These are phyloP conservation scores for Cryomyces minteri DNA, from an alignment of 495 filamentous ascomycete genomes.

Conservation along the genomic window DNA sequence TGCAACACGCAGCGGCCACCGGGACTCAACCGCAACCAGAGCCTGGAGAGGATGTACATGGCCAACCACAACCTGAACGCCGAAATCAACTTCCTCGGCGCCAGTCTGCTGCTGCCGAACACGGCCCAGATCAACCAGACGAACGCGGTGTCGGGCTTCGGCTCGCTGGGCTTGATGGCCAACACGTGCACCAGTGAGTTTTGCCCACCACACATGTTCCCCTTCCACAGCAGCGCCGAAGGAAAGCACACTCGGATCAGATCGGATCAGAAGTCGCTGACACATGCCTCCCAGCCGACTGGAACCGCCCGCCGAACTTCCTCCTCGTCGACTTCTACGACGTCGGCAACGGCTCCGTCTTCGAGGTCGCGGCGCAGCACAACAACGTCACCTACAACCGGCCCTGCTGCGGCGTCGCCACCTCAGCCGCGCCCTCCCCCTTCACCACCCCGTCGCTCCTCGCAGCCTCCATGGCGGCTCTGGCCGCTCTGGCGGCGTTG, in stretches of 20 bases:
- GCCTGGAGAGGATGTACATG: slow-evolving; percentile 49
- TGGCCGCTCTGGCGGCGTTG: no score
- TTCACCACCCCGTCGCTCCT: no score
- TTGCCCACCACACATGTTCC: neutral
- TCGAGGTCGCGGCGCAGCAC: slow-evolving; percentile 67
- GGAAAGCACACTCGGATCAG: neutral
- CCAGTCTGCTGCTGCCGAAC: slow-evolving; percentile 57
- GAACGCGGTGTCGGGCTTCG: slow-evolving; percentile 44
- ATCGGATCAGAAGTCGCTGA: neutral
- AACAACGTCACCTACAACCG: slow-evolving; percentile 73
- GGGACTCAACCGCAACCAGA: slow-evolving; percentile 30
- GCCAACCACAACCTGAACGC: slow-evolving; percentile 87
- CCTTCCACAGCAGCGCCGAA: no score
- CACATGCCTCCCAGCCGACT: slow-evolving; percentile 22
- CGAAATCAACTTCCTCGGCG: slow-evolving; percentile 41
- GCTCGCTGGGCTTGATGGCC: slow-evolving; percentile 54
- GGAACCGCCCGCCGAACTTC: slow-evolving; percentile 64
- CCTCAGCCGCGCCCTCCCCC: no score
- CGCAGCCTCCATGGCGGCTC: no score
- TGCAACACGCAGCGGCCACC: slow-evolving; percentile 43
- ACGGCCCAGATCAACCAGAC: slow-evolving; percentile 43
- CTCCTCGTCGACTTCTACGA: slow-evolving; percentile 87
- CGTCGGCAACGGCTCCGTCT: slow-evolving; percentile 62
- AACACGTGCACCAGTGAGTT: slow-evolving; percentile 44
- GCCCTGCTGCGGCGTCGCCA: slow-evolving; percentile 44